These are phyloP conservation scores for Pichia sp. DNA, from an alignment of 1,139 yeast genomes.

Conservation along the genomic window DNA sequence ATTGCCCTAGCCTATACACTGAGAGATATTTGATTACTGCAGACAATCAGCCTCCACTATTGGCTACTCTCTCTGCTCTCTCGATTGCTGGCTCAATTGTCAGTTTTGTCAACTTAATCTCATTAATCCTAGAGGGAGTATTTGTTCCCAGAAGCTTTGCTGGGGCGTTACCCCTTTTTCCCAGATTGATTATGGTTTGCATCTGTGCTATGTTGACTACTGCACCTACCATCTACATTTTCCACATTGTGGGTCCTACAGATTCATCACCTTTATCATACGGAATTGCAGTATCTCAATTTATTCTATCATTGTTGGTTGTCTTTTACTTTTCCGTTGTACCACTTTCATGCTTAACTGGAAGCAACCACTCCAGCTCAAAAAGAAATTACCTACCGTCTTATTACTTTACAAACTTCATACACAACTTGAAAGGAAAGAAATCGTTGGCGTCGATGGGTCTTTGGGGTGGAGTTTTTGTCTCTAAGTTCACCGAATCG, in stretches of 20 bases:
- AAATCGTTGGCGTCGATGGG: conserved; percentile 37
- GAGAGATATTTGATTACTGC: conserved; percentile 34
- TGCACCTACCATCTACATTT: conserved; percentile 38
- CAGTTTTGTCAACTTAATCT: conserved; percentile 35
- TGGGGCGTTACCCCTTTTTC: conserved; percentile 40
- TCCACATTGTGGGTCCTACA: conserved; percentile 27
- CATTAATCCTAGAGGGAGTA: conserved; percentile 37
- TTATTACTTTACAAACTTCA: conserved; percentile 32
- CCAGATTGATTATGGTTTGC: conserved; percentile 31
- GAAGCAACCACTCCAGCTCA: conserved; percentile 22
- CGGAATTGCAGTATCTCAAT: conserved; percentile 37
- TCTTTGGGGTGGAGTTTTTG: conserved; percentile 40
- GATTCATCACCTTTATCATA: conserved; percentile 29
- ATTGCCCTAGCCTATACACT: conserved; percentile 49
- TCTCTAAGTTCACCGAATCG: conserved; percentile 42
- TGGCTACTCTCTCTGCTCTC: conserved; percentile 39
- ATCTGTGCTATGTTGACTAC: conserved; percentile 29
- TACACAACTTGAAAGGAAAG: conserved; percentile 33
- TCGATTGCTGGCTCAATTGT: conserved; percentile 48
- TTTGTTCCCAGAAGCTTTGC: conserved; percentile 52
- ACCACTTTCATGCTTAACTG: conserved; percentile 42
- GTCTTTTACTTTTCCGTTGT: conserved; percentile 39
- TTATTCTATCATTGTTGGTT: conserved; percentile 35
- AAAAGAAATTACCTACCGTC: conserved; percentile 31
- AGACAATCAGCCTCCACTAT: conserved; percentile 44